phyloP scores from a whole-genome alignment of 345 rosid genomes.

The Toxicodendron radicans region DNA sequence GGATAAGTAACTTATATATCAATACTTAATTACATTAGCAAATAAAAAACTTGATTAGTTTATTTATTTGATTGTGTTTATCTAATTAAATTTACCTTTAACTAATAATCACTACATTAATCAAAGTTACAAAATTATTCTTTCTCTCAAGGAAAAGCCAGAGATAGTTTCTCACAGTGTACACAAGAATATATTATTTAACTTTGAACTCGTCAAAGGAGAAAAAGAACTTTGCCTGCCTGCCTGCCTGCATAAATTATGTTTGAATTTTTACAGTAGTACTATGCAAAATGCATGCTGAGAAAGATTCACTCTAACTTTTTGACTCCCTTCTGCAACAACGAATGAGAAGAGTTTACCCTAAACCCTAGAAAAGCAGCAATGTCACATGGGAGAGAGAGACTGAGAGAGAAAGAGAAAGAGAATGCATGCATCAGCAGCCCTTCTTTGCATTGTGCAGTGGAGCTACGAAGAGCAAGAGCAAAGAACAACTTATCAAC shows the following conservation, averaged over 20 bases:
- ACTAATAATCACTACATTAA: too few relatives aligned
- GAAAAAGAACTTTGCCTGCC: background rate
- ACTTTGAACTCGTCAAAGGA: background rate
- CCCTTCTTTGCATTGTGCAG: constrained; percentile 5
- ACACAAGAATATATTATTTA: too few relatives aligned
- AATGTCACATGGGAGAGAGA: constrained; percentile 31
- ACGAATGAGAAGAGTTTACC: background rate
- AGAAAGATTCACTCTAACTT: background rate
- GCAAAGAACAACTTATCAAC: background rate
- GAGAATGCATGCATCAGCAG: background rate
- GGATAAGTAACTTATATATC: too few relatives aligned
- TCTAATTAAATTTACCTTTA: too few relatives aligned
- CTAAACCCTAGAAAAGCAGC: constrained; percentile 5
- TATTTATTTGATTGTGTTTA: too few relatives aligned
- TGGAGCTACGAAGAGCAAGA: background rate
- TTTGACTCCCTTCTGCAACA: background rate
- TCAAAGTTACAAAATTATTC: background rate
- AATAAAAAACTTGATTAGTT: too few relatives aligned
- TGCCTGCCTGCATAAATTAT: background rate
- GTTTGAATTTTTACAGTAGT: background rate
- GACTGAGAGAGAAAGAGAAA: background rate
- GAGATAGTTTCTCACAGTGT: background rate
- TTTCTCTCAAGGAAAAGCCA: too few relatives aligned
- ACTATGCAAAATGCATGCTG: background rate
- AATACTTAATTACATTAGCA: too few relatives aligned